These are phyloP conservation scores for Daldinia bambusicola DNA, from an alignment of 495 filamentous ascomycete genomes.

Conservation along the genomic window DNA sequence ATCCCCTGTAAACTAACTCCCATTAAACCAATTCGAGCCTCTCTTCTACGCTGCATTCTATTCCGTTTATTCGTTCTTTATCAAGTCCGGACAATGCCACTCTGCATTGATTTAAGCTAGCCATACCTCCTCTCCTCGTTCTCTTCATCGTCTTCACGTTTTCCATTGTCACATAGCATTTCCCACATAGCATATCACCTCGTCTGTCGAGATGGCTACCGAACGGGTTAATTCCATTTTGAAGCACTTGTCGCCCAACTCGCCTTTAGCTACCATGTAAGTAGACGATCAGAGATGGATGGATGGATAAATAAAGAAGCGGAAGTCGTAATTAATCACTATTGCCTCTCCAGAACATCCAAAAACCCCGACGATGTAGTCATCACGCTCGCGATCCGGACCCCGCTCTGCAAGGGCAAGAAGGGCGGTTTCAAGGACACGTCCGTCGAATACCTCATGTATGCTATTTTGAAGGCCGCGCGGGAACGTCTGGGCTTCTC, in stretches of 20 bases:
- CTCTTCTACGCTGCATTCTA: neutral
- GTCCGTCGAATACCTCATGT: conserved; percentile 84
- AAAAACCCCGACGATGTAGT: conserved; percentile 98
- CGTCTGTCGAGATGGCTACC: conserved; percentile 70
- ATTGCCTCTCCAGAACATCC: conserved; percentile 70
- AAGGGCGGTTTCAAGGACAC: conserved; percentile 97
- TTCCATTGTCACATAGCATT: neutral
- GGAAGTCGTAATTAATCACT: conserved; percentile 12
- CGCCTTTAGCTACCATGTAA: conserved; percentile 80
- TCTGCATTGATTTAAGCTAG: conserved; percentile 16
- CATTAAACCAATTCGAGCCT: no score
- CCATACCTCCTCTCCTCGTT: neutral
- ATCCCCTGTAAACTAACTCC: neutral
- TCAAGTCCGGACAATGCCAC: conserved; percentile 35
- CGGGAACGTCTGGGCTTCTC: conserved; percentile 79
- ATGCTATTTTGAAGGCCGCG: conserved; percentile 80
- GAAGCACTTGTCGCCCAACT: conserved; percentile 81
- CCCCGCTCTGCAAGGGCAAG: conserved; percentile 77
- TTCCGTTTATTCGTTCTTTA: conserved; percentile 27
- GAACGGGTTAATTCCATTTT: conserved; percentile 88
- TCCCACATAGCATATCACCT: neutral
- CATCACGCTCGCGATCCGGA: conserved; percentile 84
- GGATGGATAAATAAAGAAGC: neutral
- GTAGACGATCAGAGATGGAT: conserved; percentile 36
- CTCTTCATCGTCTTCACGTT: neutral